Percentiles rank a stretch among this genome's conserved stretches.
These are phyloP conservation scores for Hibiscus trionum DNA, from an alignment of 345 rosid genomes.

Conservation along the genomic window DNA sequence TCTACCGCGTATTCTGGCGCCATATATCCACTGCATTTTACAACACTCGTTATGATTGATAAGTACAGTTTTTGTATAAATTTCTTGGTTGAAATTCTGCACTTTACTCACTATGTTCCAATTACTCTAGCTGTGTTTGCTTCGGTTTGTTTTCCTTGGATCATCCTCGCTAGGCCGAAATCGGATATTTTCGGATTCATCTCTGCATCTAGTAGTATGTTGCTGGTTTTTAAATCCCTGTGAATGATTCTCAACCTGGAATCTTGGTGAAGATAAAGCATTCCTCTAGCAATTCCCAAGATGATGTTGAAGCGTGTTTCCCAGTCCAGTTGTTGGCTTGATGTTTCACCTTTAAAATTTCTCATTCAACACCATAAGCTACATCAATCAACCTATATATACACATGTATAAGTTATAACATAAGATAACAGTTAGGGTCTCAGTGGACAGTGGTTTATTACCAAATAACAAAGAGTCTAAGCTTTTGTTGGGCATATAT, in stretches of 20 bases:
- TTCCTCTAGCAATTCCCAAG: conserved; percentile 13
- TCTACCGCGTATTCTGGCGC: conserved; percentile 68
- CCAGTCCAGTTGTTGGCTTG: conserved; percentile 5
- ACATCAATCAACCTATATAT: background rate
- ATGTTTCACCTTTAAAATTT: background rate
- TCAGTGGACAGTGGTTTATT: conserved; percentile 7
- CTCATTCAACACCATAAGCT: background rate
- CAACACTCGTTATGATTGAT: background rate
- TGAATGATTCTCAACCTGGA: conserved; percentile 17
- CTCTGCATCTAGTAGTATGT: conserved; percentile 14
- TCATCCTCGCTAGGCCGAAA: conserved; percentile 13
- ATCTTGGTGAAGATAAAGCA: conserved; percentile 18
- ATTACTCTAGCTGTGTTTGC: conserved; percentile 6
- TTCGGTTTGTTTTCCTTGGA: conserved; percentile 14
- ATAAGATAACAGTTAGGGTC: background rate
- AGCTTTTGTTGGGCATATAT: conserved; percentile 61
- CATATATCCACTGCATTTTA: conserved; percentile 54
- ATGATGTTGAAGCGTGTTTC: conserved; percentile 12
- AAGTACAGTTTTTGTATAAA: background rate
- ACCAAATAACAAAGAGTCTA: conserved; percentile 52
- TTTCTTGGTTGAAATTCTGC: background rate
- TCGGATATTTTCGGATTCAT: conserved; percentile 17
- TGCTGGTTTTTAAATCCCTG: conserved; percentile 17
- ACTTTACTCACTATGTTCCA: conserved; percentile 16
- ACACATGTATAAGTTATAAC: background rate